Base-by-base conservation (phyloP, 176 grass and related monocot genomes). In the Dactylis glomerata region DNA sequence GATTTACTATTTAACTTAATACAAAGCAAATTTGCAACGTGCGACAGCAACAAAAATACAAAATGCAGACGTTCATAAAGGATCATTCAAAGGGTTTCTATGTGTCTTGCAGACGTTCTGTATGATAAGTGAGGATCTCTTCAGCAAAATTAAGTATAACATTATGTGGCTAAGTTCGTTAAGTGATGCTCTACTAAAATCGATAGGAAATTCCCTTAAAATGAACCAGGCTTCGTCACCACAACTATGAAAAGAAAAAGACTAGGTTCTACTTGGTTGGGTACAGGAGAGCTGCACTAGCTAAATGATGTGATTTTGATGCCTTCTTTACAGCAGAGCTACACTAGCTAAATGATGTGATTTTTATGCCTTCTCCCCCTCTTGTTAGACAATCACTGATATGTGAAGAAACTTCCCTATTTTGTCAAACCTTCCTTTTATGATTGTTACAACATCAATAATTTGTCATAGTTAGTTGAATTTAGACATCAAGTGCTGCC, bases 131-230 rank as follows among this genome's bases (percentile, higher is more conserved):
- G 57, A 17, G 26, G 26, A 46, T 66, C 36, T 24, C 19, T 69
- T 58, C 41, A 68, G 27, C 1, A n/a, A 74, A 45, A 44, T 41
- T 28, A 55, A 10, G 59, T 26, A 7, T 8, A 78, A 22, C 8
- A 15, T 65, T 11, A 24, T 69, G 62, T 70, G 57, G 42, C 36
- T 2, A 46, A 68, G 44, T 37, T 85, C 24, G 57, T 44, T 68
- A 70, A 55, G 4, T 56, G 17, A 79, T 59, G 8, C 9, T 81
- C 33, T 67, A 49, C 55, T 74, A 50, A 67, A 46, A 84, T 73
- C 27, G 32, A 65, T 79, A 54, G 2, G 14, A 31, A 41, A 51
- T 26, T n/a, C 9, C 44, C 50, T 22, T 52, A 27, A 55, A 75
- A 58, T 42, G 68, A 81, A 55, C 12, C 24, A 75, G 23, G 4